phyloP scores from a whole-genome alignment of 163 green algal genomes.

The Chloroidium sp. region DNA sequence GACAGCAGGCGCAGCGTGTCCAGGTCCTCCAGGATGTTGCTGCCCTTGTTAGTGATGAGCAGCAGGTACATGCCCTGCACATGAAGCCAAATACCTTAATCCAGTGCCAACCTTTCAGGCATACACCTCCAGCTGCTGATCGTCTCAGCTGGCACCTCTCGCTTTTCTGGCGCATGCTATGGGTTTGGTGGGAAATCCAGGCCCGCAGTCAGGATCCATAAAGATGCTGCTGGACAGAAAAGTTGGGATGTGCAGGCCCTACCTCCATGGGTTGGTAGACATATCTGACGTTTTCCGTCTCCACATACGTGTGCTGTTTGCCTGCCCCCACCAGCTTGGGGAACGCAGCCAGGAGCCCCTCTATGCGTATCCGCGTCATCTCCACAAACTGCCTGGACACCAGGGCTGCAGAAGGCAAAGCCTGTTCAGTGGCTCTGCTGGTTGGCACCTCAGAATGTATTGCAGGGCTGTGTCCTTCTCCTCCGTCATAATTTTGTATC shows the following conservation, averaged over 20 bases:
- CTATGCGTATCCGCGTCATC: constrained; percentile 96
- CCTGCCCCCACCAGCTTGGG: constrained; percentile 94
- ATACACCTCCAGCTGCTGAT: no score
- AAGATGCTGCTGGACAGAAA: neutral
- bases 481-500: neutral
- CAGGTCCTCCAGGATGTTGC: constrained; percentile 99
- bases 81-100: neutral
- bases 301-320: constrained; percentile 98
- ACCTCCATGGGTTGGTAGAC: constrained; percentile 98
- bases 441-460: no score
- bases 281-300: constrained; percentile 99
- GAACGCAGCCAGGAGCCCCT: constrained; percentile 96
- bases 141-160: no score
- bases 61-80: constrained; percentile 89
- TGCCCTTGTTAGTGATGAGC: constrained; percentile 95
- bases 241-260: neutral
- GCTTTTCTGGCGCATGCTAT: no score
- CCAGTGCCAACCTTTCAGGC: no score
- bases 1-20: constrained; percentile 93
- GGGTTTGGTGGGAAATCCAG: neutral
- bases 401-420: constrained; percentile 65
- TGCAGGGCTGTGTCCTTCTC: neutral
- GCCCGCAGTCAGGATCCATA: neutral
- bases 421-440: neutral
- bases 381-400: constrained; percentile 97